Evolutionary conservation across 805 yeast species (phyloP).

Genomic region (Pichia cephalocereana): DNA sequence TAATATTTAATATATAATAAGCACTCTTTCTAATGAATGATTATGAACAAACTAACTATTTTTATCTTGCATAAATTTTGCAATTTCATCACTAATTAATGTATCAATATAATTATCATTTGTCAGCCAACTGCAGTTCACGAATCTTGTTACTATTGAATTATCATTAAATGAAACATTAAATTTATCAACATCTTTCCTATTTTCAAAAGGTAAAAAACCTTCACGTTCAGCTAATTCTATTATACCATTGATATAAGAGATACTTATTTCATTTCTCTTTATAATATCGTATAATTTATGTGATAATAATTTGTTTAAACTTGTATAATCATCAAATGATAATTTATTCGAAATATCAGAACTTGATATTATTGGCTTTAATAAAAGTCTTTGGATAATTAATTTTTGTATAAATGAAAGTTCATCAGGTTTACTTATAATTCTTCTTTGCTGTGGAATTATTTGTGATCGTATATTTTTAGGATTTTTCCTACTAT

Average conservation of each 20-base stretch:
- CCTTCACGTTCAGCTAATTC: conserved; percentile 25
- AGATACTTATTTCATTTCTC: conserved; percentile 10
- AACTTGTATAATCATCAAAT: conserved; percentile 36
- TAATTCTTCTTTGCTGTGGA: too few species aligned
- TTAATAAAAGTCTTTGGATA: conserved; percentile 48
- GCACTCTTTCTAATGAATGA: background rate
- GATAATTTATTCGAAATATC: conserved; percentile 13
- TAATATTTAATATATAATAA: background rate
- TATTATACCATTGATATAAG: conserved; percentile 19
- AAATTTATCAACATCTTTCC: conserved; percentile 8
- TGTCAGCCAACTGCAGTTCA: background rate
- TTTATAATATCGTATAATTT: conserved; percentile 35
- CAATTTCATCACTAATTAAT: background rate
- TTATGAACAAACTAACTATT: background rate
- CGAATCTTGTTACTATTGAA: conserved; percentile 5
- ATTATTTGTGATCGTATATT: too few species aligned
- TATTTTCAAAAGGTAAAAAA: conserved; percentile 7
- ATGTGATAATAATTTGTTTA: conserved; percentile 58
- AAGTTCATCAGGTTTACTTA: background rate
- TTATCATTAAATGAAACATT: background rate
- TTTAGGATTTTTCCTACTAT: background rate
- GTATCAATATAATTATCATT: background rate
- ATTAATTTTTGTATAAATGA: conserved; percentile 38
- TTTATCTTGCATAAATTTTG: background rate
- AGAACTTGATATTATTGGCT: conserved; percentile 37